These are phyloP conservation scores for Mariannaea sp. DNA, from an alignment of 2,329 filamentous ascomycete species.

Conservation along the genomic window DNA sequence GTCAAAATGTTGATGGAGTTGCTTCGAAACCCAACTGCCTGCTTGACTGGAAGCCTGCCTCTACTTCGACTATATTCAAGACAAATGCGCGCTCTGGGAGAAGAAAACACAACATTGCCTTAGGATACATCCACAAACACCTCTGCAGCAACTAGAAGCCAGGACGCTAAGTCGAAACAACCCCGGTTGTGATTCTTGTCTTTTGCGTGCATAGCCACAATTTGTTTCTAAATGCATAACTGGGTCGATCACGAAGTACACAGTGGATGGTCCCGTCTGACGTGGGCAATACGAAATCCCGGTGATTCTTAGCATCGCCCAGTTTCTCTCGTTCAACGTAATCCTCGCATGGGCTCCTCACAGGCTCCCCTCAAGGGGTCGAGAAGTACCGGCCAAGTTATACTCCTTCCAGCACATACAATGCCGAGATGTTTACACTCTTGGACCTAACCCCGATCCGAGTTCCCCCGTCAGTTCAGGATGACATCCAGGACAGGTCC, in stretches of 20 bases:
- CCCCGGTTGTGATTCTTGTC: background rate
- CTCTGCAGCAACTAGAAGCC: background rate
- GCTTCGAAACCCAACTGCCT: too few species aligned
- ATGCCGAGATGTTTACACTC: background rate
- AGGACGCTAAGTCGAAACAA: background rate
- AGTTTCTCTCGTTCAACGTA: background rate
- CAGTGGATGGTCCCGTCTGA: background rate
- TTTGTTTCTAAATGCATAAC: background rate
- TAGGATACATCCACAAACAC: background rate
- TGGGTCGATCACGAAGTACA: background rate
- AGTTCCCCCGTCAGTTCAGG: conserved; percentile 7
- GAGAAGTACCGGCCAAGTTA: background rate
- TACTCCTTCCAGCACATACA: background rate
- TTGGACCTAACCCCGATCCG: conserved; percentile 1
- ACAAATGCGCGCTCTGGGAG: too few species aligned
- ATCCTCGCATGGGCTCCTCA: background rate
- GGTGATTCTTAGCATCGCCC: background rate
- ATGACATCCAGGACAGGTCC: conserved; percentile 1
- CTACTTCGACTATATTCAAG: too few species aligned
- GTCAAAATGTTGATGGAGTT: too few species aligned
- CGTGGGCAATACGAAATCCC: background rate
- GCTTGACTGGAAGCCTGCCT: too few species aligned
- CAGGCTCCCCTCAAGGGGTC: background rate
- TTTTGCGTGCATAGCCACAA: background rate
- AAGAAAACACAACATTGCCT: background rate